Evolutionary conservation across 192 early-diverging fungal genomes (phyloP), one percentile per base, ranked within the genome.

Genomic region (Haplosporangium gracile): DNA sequence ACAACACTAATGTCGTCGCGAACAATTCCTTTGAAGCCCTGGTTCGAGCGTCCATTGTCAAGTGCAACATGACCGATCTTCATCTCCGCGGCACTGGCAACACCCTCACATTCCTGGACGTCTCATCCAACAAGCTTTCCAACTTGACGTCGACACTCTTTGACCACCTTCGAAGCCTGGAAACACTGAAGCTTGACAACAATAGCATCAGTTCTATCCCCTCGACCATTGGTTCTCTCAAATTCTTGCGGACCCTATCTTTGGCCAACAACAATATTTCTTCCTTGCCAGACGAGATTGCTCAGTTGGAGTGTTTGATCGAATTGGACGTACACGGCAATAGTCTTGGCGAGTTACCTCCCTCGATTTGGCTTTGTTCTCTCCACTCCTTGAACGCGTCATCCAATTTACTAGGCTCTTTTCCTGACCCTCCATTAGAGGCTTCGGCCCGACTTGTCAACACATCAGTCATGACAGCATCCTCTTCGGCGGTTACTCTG

Each of bases 401-500:
- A 7, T 97, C 95, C 38, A 98, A 98, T 72, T 72, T 95, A 68
- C 87, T 98, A 9, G 95, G 95, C 78, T 88, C 90, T 36, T 97
- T 98, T 88, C 96, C 96, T 29, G 91, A 94, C 55, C 96, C 96
- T n/a, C 89, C 78, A 32, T 65, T 70, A 39, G 55, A 40, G 26
- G 51, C 34, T 68, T 16, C 40, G 9, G 49, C 49, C 42, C 34
- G 11, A n/a, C n/a, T 53, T n/a, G 26, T 39, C n/a, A 77, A 70
- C 45, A 68, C 45, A 16, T 22, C 16, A n/a, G 51, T 51, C 24
- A 53, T 60, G 40, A 77, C 73, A 38, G 76, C 49, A 8, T 39
- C 86, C 5, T 70, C 70, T 18, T 75, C 53, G 16, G n/a, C 74
- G n/a, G 32, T 42, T 7, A 78, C 75, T 22, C 39, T 77, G 0